Percentiles rank a stretch among this genome's conserved stretches.
These are phyloP conservation scores for Linanthus parryae DNA, from an alignment of 148 eudicot species.

Conservation along the genomic window DNA sequence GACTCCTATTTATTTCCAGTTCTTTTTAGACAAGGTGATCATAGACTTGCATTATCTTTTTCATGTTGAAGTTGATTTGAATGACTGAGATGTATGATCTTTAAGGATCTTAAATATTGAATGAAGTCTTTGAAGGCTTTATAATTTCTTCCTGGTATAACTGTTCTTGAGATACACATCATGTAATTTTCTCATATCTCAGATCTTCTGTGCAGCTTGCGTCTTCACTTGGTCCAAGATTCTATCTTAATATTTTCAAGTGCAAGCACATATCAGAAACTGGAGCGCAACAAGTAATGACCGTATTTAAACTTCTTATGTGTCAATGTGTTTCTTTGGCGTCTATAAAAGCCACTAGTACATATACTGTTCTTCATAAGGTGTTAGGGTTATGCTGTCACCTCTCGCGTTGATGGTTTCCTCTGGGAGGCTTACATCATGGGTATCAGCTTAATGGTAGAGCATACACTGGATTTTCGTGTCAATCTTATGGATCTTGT, in stretches of 20 bases:
- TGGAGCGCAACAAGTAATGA: constrained; percentile 86
- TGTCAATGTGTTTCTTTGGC: background rate
- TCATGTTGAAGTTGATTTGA: background rate
- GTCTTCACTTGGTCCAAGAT: constrained; percentile 93
- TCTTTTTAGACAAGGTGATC: constrained; percentile 92
- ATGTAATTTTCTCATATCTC: background rate
- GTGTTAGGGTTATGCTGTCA: background rate
- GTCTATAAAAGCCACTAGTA: background rate
- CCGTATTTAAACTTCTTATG: background rate
- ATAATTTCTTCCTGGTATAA: background rate
- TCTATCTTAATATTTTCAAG: constrained; percentile 86
- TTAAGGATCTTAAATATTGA: too few relatives aligned
- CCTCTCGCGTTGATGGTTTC: too few relatives aligned
- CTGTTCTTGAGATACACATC: background rate
- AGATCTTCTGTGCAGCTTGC: constrained; percentile 61
- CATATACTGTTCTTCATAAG: background rate
- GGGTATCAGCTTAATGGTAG: too few relatives aligned
- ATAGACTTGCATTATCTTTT: constrained; percentile 3
- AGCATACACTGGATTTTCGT: too few relatives aligned
- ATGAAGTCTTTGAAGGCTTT: background rate
- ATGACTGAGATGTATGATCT: background rate
- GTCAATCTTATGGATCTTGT: too few relatives aligned
- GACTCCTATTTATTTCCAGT: constrained; percentile 90
- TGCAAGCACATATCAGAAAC: constrained; percentile 99
- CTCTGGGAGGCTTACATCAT: too few relatives aligned